Percentiles rank a stretch among this genome's conserved stretches.
These are phyloP conservation scores for Crepidotus variabilis DNA, from an alignment of 768 basidiomycete species.

Conservation along the genomic window DNA sequence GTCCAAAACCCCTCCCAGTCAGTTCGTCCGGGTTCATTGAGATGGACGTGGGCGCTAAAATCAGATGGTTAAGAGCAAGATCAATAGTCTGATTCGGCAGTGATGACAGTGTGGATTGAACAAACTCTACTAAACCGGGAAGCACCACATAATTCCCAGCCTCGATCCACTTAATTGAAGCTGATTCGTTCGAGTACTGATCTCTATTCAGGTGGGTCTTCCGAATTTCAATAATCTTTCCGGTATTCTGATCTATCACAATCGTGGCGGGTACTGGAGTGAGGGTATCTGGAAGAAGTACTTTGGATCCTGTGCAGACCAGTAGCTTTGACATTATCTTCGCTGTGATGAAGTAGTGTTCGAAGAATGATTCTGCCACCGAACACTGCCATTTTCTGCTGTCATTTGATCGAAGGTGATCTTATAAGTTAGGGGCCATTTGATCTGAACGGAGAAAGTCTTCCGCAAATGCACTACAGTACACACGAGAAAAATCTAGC, in stretches of 20 bases:
- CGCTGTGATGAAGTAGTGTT: no score
- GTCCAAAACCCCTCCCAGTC: slow-evolving; percentile 94
- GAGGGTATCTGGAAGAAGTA: slow-evolving; percentile 50
- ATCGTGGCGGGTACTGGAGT: slow-evolving; percentile 63
- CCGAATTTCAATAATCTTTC: slow-evolving; percentile 56
- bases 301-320: slow-evolving; percentile 50
- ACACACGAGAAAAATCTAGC: no score
- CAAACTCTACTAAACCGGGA: slow-evolving; percentile 81
- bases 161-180: slow-evolving; percentile 43
- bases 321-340: slow-evolving; percentile 17
- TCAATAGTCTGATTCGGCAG: slow-evolving; percentile 4
- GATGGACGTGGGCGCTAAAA: slow-evolving; percentile 81
- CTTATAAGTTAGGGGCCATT: no score
- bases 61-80: background rate
- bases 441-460: no score
- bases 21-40: slow-evolving; percentile 91
- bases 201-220: slow-evolving; percentile 26
- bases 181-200: slow-evolving; percentile 24
- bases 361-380: no score
- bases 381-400: no score
- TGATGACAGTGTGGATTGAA: slow-evolving; percentile 6
- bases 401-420: no score
- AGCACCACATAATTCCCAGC: slow-evolving; percentile 57
- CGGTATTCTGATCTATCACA: slow-evolving; percentile 49
- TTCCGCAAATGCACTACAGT: no score